Evolutionary conservation across 371 early-diverging fungal genomes (phyloP).

Genomic region (Mycotypha africana): DNA sequence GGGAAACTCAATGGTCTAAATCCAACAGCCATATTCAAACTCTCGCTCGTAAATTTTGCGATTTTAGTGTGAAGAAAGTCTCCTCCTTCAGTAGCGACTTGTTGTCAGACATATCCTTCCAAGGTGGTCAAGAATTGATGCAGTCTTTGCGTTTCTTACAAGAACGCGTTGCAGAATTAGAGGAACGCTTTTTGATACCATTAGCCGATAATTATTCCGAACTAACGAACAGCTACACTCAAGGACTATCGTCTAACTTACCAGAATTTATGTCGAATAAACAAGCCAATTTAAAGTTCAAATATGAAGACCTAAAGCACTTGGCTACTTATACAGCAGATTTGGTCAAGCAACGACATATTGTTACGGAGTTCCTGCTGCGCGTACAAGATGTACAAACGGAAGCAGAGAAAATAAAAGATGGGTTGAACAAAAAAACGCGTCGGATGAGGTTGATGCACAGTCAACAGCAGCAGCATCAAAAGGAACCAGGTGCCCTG

Average conservation of each 20-base stretch:
- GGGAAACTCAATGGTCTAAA: conserved; percentile 32
- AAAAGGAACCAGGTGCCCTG: too few relatives aligned
- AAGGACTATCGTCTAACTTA: not conserved
- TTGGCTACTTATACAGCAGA: conserved; percentile 27
- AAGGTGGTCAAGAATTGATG: conserved; percentile 23
- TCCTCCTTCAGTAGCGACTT: conserved; percentile 27
- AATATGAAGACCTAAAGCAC: conserved; percentile 20
- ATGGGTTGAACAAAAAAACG: conserved; percentile 23
- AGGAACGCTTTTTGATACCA: conserved; percentile 12
- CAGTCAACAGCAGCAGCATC: too few relatives aligned
- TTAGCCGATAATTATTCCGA: conserved; percentile 8
- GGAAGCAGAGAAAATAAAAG: conserved; percentile 39
- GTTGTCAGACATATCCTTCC: conserved; percentile 33
- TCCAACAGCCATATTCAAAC: conserved; percentile 33
- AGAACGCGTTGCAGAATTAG: conserved; percentile 28
- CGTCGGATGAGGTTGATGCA: too few relatives aligned
- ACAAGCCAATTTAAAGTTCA: conserved; percentile 24
- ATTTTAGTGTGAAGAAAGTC: conserved; percentile 36
- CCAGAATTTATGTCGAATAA: conserved; percentile 18
- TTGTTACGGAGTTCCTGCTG: conserved; percentile 32
- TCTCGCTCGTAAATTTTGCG: conserved; percentile 36
- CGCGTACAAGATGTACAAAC: conserved; percentile 35
- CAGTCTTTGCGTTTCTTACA: conserved; percentile 31
- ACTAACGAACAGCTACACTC: conserved; percentile 2
- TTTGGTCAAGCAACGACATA: conserved; percentile 30